phyloP scores from a whole-genome alignment of 257 asterid species.

The Galeopsis tetrahit region DNA sequence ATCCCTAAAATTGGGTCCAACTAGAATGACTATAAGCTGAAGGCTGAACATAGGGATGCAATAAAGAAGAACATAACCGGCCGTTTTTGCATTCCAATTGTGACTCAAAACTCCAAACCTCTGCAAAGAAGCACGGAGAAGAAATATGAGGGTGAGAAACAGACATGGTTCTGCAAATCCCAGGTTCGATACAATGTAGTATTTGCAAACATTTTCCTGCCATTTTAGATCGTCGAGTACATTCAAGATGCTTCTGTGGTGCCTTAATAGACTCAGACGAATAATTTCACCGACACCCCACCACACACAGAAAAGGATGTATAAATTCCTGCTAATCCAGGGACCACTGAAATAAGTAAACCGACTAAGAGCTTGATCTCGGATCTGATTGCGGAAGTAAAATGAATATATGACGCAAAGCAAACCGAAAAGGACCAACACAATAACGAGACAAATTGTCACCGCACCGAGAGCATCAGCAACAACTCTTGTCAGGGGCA shows the following conservation, averaged over 20 bases:
- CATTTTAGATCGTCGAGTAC: constrained; percentile 50
- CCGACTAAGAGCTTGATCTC: constrained; percentile 47
- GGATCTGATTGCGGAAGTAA: constrained; percentile 64
- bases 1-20: constrained; percentile 54
- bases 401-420: constrained; percentile 56
- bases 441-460: constrained; percentile 70
- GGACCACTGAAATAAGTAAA: constrained; percentile 80
- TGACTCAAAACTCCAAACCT: constrained; percentile 58
- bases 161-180: constrained; percentile 90
- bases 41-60: constrained; percentile 69
- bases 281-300: constrained; percentile 83
- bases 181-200: constrained; percentile 77
- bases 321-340: constrained; percentile 69
- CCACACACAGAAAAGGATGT: constrained; percentile 61
- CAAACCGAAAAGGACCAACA: constrained; percentile 66
- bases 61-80: constrained; percentile 58
- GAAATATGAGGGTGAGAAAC: constrained; percentile 71
- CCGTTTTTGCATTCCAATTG: constrained; percentile 75
- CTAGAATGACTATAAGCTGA: constrained; percentile 64
- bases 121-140: constrained; percentile 78
- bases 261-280: constrained; percentile 62
- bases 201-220: constrained; percentile 83
- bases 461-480: constrained; percentile 93
- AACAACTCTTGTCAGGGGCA: constrained; percentile 80
- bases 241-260: constrained; percentile 55